Percentiles rank a stretch among this genome's conserved stretches.
Conservation (phyloP, 176 grass and related monocot species). For the Alopecurus myosuroides region DNA sequence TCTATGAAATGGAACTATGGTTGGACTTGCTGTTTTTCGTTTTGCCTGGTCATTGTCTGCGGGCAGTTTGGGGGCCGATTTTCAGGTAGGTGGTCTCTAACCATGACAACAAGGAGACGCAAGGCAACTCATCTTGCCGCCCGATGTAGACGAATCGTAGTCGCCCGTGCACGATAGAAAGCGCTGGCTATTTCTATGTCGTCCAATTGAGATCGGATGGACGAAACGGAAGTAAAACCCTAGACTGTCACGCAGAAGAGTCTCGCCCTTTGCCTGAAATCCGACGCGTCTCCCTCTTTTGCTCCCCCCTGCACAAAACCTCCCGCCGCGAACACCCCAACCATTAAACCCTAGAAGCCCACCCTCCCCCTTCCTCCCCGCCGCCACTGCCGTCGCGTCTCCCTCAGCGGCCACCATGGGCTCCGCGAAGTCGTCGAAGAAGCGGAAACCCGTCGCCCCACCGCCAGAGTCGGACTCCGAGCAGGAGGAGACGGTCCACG, state of each 20-base stretch:
- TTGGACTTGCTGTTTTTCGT: no score
- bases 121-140: no score
- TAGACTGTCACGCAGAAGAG: background rate
- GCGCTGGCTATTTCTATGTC: background rate
- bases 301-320: background rate
- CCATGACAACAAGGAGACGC: no score
- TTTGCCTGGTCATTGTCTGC: no score
- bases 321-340: background rate
- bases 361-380: background rate
- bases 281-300: background rate
- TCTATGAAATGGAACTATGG: no score
- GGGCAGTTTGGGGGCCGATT: no score
- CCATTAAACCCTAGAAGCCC: constrained; percentile 12
- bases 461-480: constrained; percentile 35
- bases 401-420: background rate
- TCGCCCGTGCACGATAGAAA: background rate
- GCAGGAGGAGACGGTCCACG: constrained; percentile 24
- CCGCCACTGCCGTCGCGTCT: background rate
- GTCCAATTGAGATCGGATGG: background rate
- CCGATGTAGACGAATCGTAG: no score
- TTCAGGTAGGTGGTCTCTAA: no score
- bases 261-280: background rate
- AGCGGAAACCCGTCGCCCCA: constrained; percentile 25
- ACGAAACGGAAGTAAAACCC: background rate
- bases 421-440: constrained; percentile 24